These are phyloP conservation scores for Annulohypoxylon nitens DNA, from an alignment of 495 filamentous ascomycete genomes.

Conservation along the genomic window DNA sequence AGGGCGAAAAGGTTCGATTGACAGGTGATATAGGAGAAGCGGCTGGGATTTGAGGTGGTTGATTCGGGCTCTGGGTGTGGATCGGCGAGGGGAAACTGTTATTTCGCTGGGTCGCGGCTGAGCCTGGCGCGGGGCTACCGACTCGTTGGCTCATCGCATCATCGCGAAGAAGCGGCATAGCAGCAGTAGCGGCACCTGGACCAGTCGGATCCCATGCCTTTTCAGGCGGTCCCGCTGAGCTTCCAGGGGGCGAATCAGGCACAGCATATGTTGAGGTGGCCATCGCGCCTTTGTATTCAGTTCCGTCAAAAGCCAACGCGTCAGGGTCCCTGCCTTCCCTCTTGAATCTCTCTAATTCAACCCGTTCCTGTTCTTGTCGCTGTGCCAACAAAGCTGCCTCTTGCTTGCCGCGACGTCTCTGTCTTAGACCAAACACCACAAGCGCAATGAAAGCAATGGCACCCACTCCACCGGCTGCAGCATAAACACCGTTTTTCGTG, in stretches of 20 bases:
- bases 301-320: conserved; percentile 54
- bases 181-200: conserved; percentile 47
- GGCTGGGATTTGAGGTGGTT: conserved; percentile 37
- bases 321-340: conserved; percentile 61
- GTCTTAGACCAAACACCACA: conserved; percentile 72
- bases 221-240: conserved; percentile 43
- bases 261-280: conserved; percentile 53
- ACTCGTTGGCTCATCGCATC: conserved; percentile 47
- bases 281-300: conserved; percentile 53
- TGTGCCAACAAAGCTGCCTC: conserved; percentile 71
- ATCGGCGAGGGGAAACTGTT: conserved; percentile 41
- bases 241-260: conserved; percentile 52
- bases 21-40: conserved; percentile 38
- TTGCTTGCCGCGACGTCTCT: conserved; percentile 73
- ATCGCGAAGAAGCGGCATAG: conserved; percentile 52
- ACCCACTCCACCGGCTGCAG: conserved; percentile 64
- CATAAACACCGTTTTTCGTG: conserved; percentile 72
- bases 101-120: conserved; percentile 31
- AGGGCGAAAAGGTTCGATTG: conserved; percentile 51
- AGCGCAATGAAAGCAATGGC: conserved; percentile 62
- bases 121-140: conserved; percentile 38
- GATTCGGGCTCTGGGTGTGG: conserved; percentile 46
- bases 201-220: conserved; percentile 49
- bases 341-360: conserved; percentile 71
- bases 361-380: conserved; percentile 68